Conservation (phyloP, 495 filamentous ascomycete species). For the Penicillium salamii region DNA sequence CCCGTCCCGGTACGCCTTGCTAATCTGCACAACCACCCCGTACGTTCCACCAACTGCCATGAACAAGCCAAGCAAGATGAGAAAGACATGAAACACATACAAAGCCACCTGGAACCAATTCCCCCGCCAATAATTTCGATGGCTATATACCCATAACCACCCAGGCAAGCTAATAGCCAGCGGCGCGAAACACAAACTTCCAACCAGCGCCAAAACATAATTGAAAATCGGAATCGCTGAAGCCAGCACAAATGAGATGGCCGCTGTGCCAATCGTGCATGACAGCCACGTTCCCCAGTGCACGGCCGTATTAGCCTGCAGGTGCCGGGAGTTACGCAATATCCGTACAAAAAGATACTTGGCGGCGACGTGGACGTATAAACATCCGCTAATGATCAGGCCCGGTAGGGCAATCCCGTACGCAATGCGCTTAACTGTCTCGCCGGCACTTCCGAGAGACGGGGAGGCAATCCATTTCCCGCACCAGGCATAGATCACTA, state of each 20-base stretch:
- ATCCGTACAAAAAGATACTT: slow-evolving; percentile 67
- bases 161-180: slow-evolving; percentile 42
- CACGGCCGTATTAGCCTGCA: slow-evolving; percentile 53
- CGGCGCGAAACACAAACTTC: slow-evolving; percentile 36
- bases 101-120: slow-evolving; percentile 8
- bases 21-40: slow-evolving; percentile 37
- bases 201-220: slow-evolving; percentile 53
- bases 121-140: slow-evolving; percentile 33
- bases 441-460: slow-evolving; percentile 65
- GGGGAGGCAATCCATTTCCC: slow-evolving; percentile 66
- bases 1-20: slow-evolving; percentile 35
- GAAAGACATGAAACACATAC: slow-evolving; percentile 25
- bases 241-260: slow-evolving; percentile 64
- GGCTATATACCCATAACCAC: slow-evolving; percentile 47
- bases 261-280: slow-evolving; percentile 52
- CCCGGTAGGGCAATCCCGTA: slow-evolving; percentile 77
- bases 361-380: slow-evolving; percentile 58
- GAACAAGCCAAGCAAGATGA: slow-evolving; percentile 36
- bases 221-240: slow-evolving; percentile 70
- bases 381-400: slow-evolving; percentile 49
- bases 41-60: slow-evolving; percentile 42
- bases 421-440: slow-evolving; percentile 59
- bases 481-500: slow-evolving; percentile 66
- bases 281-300: slow-evolving; percentile 53
- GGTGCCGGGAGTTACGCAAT: slow-evolving; percentile 49